Percentiles rank a stretch among this genome's conserved stretches.
These are phyloP conservation scores for Sonneratia alba DNA, from an alignment of 345 rosid genomes.

Conservation along the genomic window DNA sequence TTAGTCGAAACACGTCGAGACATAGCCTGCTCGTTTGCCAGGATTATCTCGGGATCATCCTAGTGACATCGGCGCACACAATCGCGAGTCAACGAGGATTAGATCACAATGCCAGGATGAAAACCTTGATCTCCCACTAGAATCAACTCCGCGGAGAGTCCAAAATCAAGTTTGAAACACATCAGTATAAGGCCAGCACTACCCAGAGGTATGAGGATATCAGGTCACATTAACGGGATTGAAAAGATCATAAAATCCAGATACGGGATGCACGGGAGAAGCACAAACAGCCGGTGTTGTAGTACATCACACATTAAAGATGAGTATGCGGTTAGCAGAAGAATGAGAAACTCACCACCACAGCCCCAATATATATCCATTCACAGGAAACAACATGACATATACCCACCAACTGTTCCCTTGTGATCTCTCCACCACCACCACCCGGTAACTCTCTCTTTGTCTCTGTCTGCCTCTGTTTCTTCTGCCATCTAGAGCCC, in stretches of 20 bases:
- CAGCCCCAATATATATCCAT: background rate
- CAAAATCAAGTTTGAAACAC: too few relatives aligned
- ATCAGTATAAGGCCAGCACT: too few relatives aligned
- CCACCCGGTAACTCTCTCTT: background rate
- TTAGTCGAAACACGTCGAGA: too few relatives aligned
- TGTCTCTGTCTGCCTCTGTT: background rate
- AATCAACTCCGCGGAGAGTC: too few relatives aligned
- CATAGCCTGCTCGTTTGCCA: too few relatives aligned
- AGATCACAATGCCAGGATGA: too few relatives aligned
- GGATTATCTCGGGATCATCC: too few relatives aligned
- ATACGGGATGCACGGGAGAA: background rate
- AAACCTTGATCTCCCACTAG: too few relatives aligned
- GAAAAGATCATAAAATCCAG: background rate
- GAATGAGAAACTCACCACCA: background rate
- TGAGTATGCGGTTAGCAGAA: background rate
- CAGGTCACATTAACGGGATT: too few relatives aligned
- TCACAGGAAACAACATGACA: background rate
- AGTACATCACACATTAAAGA: background rate
- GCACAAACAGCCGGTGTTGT: background rate
- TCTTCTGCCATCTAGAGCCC: background rate
- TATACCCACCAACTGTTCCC: conserved; percentile 8
- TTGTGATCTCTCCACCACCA: conserved; percentile 6
- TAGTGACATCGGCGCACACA: too few relatives aligned
- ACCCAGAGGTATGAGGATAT: too few relatives aligned
- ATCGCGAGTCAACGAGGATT: too few relatives aligned